Percentiles rank a stretch among this genome's conserved stretches.
phyloP scores from a whole-genome alignment of 495 filamentous ascomycete species.

The Immersiella caudata region DNA sequence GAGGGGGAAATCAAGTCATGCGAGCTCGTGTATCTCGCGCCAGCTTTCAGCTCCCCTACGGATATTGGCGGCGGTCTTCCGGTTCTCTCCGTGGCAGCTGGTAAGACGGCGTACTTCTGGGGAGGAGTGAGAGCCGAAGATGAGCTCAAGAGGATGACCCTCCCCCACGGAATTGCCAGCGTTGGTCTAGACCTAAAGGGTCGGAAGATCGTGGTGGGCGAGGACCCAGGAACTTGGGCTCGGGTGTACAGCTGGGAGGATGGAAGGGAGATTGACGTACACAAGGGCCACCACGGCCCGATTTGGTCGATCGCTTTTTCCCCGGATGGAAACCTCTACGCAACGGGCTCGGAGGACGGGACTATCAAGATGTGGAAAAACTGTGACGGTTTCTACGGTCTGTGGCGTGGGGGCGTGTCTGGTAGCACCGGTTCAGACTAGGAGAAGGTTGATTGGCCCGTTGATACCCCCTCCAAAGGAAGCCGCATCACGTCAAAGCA shows the following conservation, averaged over 20 bases:
- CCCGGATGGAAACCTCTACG: slow-evolving; percentile 92
- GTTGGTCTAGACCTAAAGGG: slow-evolving; percentile 83
- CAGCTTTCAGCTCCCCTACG: slow-evolving; percentile 41
- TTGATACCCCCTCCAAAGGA: neutral
- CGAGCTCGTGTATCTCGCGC: slow-evolving; percentile 69
- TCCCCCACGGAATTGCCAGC: slow-evolving; percentile 81
- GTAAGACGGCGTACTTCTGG: slow-evolving; percentile 92
- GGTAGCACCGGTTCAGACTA: slow-evolving; percentile 37
- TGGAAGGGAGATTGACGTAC: slow-evolving; percentile 80
- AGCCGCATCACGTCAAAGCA: slow-evolving; percentile 1
- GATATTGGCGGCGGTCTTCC: slow-evolving; percentile 59
- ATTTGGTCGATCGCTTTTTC: slow-evolving; percentile 95
- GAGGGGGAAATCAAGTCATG: slow-evolving; percentile 87
- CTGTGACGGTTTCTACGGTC: slow-evolving; percentile 57
- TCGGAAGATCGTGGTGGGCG: slow-evolving; percentile 83
- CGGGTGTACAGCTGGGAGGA: slow-evolving; percentile 85
- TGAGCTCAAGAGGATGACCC: slow-evolving; percentile 75
- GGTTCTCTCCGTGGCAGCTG: slow-evolving; percentile 70
- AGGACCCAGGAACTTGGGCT: slow-evolving; percentile 89
- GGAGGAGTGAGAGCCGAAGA: slow-evolving; percentile 69
- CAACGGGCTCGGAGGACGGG: slow-evolving; percentile 94
- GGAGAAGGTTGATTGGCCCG: slow-evolving; percentile 20
- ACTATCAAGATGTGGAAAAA: slow-evolving; percentile 89
- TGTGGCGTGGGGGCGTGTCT: slow-evolving; percentile 50
- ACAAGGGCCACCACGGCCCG: slow-evolving; percentile 96